These are phyloP conservation scores for Mycosarcoma mackinlayi DNA, from an alignment of 1,284 basidiomycete genomes.

Conservation along the genomic window DNA sequence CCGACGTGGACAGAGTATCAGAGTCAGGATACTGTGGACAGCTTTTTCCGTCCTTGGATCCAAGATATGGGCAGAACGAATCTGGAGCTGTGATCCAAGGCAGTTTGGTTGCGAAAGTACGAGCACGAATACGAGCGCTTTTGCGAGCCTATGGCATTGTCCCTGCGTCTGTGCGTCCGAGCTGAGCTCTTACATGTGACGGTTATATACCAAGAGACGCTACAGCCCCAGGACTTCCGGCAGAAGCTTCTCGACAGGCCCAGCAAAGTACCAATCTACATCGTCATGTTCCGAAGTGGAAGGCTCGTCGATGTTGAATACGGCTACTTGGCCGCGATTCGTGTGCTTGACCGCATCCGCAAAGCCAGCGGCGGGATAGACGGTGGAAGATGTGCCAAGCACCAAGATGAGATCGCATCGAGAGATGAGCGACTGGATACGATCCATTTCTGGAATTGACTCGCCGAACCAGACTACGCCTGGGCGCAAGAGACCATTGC, in stretches of 20 bases:
- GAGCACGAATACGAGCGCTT: too few species aligned
- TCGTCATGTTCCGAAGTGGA: neutral
- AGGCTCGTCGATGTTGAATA: slow-evolving; percentile 74
- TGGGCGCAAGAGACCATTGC: slow-evolving; percentile 73
- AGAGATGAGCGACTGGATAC: slow-evolving; percentile 71
- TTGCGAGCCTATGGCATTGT: neutral
- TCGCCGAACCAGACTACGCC: slow-evolving; percentile 78
- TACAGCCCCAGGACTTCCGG: slow-evolving; percentile 16
- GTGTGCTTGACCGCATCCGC: slow-evolving; percentile 67
- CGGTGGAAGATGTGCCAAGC: slow-evolving; percentile 76
- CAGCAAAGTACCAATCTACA: slow-evolving; percentile 37
- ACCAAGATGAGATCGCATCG: slow-evolving; percentile 75
- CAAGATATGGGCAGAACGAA: slow-evolving; percentile 40
- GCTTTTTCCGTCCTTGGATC: slow-evolving; percentile 43
- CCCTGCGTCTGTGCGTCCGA: neutral
- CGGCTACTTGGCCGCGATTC: slow-evolving; percentile 72
- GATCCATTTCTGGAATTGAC: slow-evolving; percentile 42
- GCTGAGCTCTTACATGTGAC: too few species aligned
- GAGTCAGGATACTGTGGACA: slow-evolving; percentile 30
- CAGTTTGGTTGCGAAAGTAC: too few species aligned
- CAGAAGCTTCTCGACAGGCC: slow-evolving; percentile 32
- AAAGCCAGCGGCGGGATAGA: slow-evolving; percentile 71
- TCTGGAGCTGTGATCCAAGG: slow-evolving; percentile 26
- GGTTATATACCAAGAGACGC: neutral
- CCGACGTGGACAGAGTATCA: slow-evolving; percentile 18